Conservation (phyloP, 2,329 filamentous ascomycete genomes). For the Aspergillus sp. region DNA sequence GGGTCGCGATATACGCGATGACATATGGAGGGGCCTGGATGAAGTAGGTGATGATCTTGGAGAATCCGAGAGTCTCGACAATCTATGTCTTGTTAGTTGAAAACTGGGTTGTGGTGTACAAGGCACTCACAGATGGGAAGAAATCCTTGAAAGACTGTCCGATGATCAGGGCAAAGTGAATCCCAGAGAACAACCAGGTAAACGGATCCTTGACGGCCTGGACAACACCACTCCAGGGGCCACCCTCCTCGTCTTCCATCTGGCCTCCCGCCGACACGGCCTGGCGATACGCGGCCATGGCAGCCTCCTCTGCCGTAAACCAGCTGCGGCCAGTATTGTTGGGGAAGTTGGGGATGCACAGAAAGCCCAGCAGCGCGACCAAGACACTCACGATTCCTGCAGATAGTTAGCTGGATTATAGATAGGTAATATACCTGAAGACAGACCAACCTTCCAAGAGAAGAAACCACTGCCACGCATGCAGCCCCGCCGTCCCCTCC, state of each 20-base stretch:
- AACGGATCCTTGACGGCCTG: conserved; percentile 6
- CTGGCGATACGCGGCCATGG: conserved; percentile 7
- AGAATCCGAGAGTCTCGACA: conserved; percentile 5
- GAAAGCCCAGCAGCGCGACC: not conserved
- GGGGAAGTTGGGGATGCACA: conserved; percentile 4
- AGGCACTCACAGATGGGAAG: conserved; percentile 4
- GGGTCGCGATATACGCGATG: conserved; percentile 6
- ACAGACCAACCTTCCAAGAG: conserved; percentile 1
- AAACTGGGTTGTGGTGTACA: not conserved
- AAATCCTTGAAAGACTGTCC: conserved; percentile 8
- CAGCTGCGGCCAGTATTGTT: conserved; percentile 3
- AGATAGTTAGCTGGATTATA: too few species aligned
- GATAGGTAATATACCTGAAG: too few species aligned
- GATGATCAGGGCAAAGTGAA: conserved; percentile 7
- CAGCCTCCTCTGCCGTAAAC: conserved; percentile 4
- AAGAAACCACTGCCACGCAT: conserved; percentile 6
- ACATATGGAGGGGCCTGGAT: conserved; percentile 8
- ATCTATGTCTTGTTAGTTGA: conserved; percentile 1
- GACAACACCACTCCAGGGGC: conserved; percentile 3
- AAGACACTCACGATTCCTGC: conserved; percentile 2
- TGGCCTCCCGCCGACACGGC: conserved; percentile 3
- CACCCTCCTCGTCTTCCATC: conserved; percentile 1
- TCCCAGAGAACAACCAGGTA: conserved; percentile 5
- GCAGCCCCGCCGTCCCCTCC: conserved; percentile 4
- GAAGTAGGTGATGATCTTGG: conserved; percentile 5